Base-by-base conservation (phyloP, 495 filamentous ascomycete species). In the Chaetomium fimeti region DNA sequence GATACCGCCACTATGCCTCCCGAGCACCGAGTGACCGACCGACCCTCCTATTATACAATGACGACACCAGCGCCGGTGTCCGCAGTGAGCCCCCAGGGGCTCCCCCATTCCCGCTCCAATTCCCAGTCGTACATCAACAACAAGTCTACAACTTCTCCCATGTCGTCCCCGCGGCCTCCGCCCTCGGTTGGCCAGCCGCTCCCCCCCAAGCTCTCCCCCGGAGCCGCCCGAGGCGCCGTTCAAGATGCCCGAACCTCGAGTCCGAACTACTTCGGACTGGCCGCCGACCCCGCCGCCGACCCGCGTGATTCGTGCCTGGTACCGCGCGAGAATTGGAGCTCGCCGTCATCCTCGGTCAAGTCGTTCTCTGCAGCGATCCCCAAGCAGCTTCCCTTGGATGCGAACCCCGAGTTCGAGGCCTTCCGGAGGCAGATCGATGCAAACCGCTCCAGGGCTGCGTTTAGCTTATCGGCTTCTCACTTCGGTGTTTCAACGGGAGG, bases 181-280 rank as follows among this genome's bases (percentile, higher is more conserved):
- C 67, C 78, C 77, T 78, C 77, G 69, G 74, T 78, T 76, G 75
- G 75, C 73, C 78, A 80, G 73, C 68, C 70, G 62, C 72, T 76
- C 62, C 67, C 77, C 63, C 68, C 78, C 47, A 74, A 75, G 71
- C 67, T 70, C 64, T 76, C 75, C n/a, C 72, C 72, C 59, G 62
- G 78, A 75, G 66, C 54, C 16, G 49, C 67, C 55, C 73, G 68
- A 11, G 67, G 59, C 18, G 62, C 60, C 20, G 65, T 67, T 8
- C 66, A 66, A 36, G 79, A 81, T 47, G 74, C 70, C 51, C 76
- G 78, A 36, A 75, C 82, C 7, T 72, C 88, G 22, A 91, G 89
- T 71, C 88, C 91, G 22, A 91, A 88, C 71, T 96, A 97, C 75
- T 97, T 97, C 68, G 88, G 88, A 52, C 81, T 94, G 54, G 77